Base-by-base conservation (phyloP, 345 rosid genomes). In the Eucalyptus virginea region DNA sequence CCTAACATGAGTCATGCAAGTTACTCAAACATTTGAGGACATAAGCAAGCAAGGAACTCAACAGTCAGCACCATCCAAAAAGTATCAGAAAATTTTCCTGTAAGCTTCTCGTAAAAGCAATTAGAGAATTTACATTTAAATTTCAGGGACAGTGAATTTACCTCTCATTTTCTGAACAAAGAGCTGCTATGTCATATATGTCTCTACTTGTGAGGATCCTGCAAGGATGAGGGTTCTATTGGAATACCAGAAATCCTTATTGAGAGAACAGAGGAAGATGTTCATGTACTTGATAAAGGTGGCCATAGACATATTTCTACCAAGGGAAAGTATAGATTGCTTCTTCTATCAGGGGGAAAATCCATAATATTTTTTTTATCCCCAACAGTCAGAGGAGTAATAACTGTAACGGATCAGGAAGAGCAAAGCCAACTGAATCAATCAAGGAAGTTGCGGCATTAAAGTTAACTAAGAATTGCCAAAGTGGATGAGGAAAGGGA, bases 121-220 rank as follows among this genome's bases (percentile, higher is more conserved):
- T 30, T 16, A 54, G 18, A 6, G 30, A 50, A 52, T 80, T 88
- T 50, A 37, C 37, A 89, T 19, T 40, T 87, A 34, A 32, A 77
- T 85, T 49, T 9, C 56, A 49, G 83, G 56, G 86, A 26, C 16
- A 81, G 80, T 44, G 62, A 19, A 65, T 87, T 90, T 91, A 97
- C 99, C 99, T 96, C 94, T 97, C 96, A 30, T 94, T 87, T 65
- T 94, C 92, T 16, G 97, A 93, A 94, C 99, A 97, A 86, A 98
- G 97, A 87, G 98, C 97, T 58, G 96, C 93, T 91, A 96, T 97
- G 96, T 96, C 99, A 54, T 96, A 95, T 86, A 97, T 94, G 54
- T 93, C 98, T 92, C 92, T 93, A 88, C 92, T 91, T 62, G 95
- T 94, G 88, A 98, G 95, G 87, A 92, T 92, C 92, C 98, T 95